These are phyloP conservation scores for Medicago lupulina DNA, from an alignment of 306 rosid genomes.

Conservation along the genomic window DNA sequence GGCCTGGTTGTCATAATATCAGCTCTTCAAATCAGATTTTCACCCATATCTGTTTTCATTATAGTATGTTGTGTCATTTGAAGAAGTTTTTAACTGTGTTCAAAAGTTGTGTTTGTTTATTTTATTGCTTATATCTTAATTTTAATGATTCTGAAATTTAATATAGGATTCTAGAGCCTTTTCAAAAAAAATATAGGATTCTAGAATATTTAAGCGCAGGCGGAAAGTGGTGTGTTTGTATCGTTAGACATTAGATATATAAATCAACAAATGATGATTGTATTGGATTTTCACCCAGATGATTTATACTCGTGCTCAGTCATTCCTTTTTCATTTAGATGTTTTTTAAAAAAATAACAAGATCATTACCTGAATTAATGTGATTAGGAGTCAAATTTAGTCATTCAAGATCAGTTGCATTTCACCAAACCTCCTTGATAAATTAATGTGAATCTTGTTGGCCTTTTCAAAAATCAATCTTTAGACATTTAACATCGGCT, in stretches of 20 bases:
- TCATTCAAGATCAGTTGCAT: constrained; percentile 11
- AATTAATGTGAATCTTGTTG: neutral
- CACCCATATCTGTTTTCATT: neutral
- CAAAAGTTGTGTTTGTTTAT: neutral
- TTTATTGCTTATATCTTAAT: neutral
- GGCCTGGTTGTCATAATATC: neutral
- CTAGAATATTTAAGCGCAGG: too few species aligned
- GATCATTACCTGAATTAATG: too few species aligned
- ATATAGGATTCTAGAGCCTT: too few species aligned
- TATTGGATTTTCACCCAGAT: neutral
- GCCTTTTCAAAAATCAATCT: constrained; percentile 22
- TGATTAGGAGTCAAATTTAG: neutral
- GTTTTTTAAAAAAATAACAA: too few species aligned
- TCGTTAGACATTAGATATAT: neutral
- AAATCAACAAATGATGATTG: neutral
- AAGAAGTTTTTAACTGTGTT: neutral
- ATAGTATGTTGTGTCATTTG: neutral
- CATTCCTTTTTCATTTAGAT: neutral
- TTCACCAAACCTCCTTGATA: constrained; percentile 1
- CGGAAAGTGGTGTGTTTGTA: neutral
- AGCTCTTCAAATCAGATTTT: neutral
- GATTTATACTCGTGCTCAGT: neutral
- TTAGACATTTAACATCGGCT: constrained; percentile 11
- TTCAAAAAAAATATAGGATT: too few species aligned
- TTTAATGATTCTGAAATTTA: too few species aligned